Base-by-base conservation (phyloP, 1,284 basidiomycete genomes). In the Boletus semigastroideus region DNA sequence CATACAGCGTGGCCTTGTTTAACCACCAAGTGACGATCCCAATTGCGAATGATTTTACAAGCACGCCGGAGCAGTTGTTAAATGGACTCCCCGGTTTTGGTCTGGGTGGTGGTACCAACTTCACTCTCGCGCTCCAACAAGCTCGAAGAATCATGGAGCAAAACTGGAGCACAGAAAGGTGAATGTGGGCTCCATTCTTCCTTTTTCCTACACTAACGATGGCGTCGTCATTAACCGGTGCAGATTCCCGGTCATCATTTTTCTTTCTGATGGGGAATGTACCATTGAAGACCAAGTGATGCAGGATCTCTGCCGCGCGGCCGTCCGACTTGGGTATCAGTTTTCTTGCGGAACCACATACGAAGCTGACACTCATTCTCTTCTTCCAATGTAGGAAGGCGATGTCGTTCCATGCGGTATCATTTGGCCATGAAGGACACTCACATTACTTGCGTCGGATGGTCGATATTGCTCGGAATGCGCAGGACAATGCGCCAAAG, bases 191-290 rank as follows among this genome's bases (percentile, higher is more conserved):
- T 19, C 9, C 25, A 6, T 25, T 25, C 25, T 25, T 25, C 25
- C 25, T 25, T 7, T 25, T 25, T 25, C 25, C 25, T 25, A 25
- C 25, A 25, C 8, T 25, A 25, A 25, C 25, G 8, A 25, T 25
- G 8, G 8, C 25, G 25, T 25, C 2, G 25, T 25, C 25, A 25
- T 25, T 25, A 25, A 25, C 25, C 8, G 48, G 16, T 14, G 14
- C 22, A 84, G 83, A 50, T 63, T 70, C 0, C 84, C 83, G 0
- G 75, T 86, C 17, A 66, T 85, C 17, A 75, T 86, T 28, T 85
- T 85, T 63, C 69, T 86, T 16, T 85, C 83, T 0, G 83, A 83
- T 52, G 84, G 83, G 0, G 76, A 81, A 64, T 77, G 77, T 49
- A 33, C 42, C 1, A 69, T 79, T n/a, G 51, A 50, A 0, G 78